Evolutionary conservation across 1,284 basidiomycete species (phyloP).

Genomic region (Bjerkandera adusta): DNA sequence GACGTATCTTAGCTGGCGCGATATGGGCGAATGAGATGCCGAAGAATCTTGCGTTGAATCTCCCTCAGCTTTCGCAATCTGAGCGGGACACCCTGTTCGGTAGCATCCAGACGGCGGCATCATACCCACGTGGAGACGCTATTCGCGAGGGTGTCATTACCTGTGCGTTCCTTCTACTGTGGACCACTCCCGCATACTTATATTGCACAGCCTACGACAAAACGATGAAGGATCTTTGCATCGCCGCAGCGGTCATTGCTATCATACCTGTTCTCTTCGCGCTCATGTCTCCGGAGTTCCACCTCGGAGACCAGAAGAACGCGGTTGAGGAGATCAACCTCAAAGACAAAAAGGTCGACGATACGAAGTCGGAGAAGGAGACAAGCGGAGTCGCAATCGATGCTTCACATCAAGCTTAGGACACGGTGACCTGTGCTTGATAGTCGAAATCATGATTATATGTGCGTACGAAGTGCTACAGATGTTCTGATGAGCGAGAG

Average conservation of each 20-base stretch:
- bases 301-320: slow-evolving; percentile 29
- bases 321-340: slow-evolving; percentile 25
- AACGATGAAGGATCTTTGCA: slow-evolving; percentile 52
- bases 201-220: slow-evolving; percentile 47
- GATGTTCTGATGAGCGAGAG: too few relatives aligned
- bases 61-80: slow-evolving; percentile 42
- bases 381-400: too few relatives aligned
- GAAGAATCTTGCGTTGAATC: slow-evolving; percentile 46
- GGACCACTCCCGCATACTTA: too few relatives aligned
- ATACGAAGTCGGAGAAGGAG: too few relatives aligned
- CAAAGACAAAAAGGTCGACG: too few relatives aligned
- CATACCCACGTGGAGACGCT: slow-evolving; percentile 47
- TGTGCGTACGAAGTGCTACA: too few relatives aligned
- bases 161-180: too few relatives aligned
- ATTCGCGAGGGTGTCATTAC: slow-evolving; percentile 56
- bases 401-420: too few relatives aligned
- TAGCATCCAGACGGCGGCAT: slow-evolving; percentile 44
- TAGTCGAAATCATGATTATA: too few relatives aligned
- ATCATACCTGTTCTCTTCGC: slow-evolving; percentile 26
- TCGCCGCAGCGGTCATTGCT: slow-evolving; percentile 34
- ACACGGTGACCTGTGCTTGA: too few relatives aligned
- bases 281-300: slow-evolving; percentile 28
- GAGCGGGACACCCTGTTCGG: slow-evolving; percentile 44
- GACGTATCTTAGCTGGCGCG: slow-evolving; percentile 45
- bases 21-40: slow-evolving; percentile 67